Evolutionary conservation across 2,329 filamentous ascomycete species (phyloP), one percentile per base, ranked within the genome.

Genomic region (Fusarium zealandicum): DNA sequence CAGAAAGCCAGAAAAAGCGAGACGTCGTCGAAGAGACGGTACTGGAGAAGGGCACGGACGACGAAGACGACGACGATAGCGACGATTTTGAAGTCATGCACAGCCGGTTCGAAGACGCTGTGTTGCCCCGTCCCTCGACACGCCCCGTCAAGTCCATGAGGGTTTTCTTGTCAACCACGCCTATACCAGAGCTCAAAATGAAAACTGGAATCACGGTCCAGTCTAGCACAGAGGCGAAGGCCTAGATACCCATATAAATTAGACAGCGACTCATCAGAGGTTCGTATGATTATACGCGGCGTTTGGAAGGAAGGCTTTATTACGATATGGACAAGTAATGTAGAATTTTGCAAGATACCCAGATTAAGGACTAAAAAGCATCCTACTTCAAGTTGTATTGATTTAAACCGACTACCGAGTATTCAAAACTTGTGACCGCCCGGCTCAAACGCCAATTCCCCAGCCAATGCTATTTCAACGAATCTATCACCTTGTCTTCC

Each of bases 11-110:
- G 32, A 63, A 55, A 16, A 61, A 75, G 13, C 68, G 72, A 13
- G 73, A 72, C 3, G 53, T 76, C 13, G 66, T 81, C 18, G 74
- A 80, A 61, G 75, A 79, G 57, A 78, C 78, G 42, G 66, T 79
- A 55, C 64, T 83, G 49, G 67, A 59, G 10, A 61, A 53, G 12
- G 49, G 18, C 2, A 13, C 30, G 6, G 45, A 58, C n/a, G 61
- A 55, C 9, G 64, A 68, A 2, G 44, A 57, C n/a, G 61, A 55
- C 10, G 64, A 68, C 2, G 65, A 69, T 8, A 74, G 76, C 2
- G 77, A 78, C 37, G 78, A 77, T 17, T 88, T 88, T 60, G 84
- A 88, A 70, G 71, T 76, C 10, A 82, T 84, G 77, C 77, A 80
- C 54, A 81, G 75, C n/a, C 78, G 81, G 3, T 82, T 87, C 57